Conservation (phyloP, 2,329 filamentous ascomycete genomes). For the Chaetoscypha palmicola region DNA sequence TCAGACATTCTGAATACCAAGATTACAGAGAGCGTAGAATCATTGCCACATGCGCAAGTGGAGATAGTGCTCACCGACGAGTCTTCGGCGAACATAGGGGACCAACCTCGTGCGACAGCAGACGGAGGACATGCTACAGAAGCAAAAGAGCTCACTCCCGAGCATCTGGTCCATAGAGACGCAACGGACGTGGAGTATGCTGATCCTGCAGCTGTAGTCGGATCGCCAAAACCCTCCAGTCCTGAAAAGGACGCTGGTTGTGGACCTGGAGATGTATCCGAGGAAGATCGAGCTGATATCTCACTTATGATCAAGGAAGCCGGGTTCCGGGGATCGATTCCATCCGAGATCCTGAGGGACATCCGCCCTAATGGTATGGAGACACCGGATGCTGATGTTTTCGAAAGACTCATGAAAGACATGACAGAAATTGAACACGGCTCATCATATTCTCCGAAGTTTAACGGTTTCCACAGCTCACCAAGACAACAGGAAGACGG, state of each 20-base stretch:
- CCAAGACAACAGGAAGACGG: constrained; percentile 13
- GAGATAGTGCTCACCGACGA: background rate
- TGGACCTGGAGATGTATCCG: constrained; percentile 16
- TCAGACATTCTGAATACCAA: background rate
- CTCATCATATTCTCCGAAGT: constrained; percentile 26
- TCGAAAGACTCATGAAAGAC: constrained; percentile 20
- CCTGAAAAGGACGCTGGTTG: background rate
- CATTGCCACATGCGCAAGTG: background rate
- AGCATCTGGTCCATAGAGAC: background rate
- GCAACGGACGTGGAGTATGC: background rate
- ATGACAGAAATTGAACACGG: constrained; percentile 19
- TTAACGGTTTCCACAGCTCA: constrained; percentile 30
- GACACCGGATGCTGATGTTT: constrained; percentile 20
- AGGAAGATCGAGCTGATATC: constrained; percentile 33
- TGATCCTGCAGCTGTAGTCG: background rate
- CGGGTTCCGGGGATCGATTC: constrained; percentile 40
- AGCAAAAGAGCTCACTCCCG: background rate
- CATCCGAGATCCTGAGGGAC: constrained; percentile 32
- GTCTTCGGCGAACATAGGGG: background rate
- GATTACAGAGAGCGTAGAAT: background rate
- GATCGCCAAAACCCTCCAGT: background rate
- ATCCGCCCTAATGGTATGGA: constrained; percentile 23
- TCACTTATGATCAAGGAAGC: constrained; percentile 41
- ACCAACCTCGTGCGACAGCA: background rate
- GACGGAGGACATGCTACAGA: background rate